phyloP scores from a whole-genome alignment of 441 rosid species.

The Daphne laureola region DNA sequence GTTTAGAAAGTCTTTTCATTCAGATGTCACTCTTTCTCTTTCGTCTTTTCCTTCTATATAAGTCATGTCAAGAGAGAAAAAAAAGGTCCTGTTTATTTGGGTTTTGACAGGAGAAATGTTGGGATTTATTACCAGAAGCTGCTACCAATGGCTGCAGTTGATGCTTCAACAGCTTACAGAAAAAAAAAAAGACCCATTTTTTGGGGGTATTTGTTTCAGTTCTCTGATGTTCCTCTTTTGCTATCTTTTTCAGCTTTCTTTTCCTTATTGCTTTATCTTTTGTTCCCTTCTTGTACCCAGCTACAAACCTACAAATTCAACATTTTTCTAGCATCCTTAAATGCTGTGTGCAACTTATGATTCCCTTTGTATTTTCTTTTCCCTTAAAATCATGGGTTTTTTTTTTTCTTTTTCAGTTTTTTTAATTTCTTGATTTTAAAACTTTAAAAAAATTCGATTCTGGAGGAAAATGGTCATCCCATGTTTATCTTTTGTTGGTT shows the following conservation, averaged over 20 bases:
- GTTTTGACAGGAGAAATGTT: slow-evolving; percentile 6
- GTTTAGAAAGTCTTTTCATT: slow-evolving; percentile 24
- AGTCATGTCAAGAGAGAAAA: slow-evolving; percentile 27
- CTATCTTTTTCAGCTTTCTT: not conserved
- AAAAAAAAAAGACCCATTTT: slow-evolving; percentile 1
- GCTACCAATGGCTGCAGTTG: too few relatives aligned
- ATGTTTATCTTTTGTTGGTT: not conserved
- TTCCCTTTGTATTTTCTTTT: slow-evolving; percentile 8
- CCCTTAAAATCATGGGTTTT: slow-evolving; percentile 6
- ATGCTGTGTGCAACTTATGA: slow-evolving; percentile 19
- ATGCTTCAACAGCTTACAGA: not conserved
- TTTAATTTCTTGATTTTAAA: not conserved
- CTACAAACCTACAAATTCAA: slow-evolving; percentile 7
- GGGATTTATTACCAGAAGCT: not conserved
- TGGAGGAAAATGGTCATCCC: not conserved
- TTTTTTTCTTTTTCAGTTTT: not conserved
- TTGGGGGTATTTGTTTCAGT: slow-evolving; percentile 1
- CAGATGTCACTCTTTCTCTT: slow-evolving; percentile 8
- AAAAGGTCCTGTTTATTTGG: not conserved
- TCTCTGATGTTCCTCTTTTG: not conserved
- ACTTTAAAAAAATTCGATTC: not conserved
- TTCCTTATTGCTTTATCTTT: not conserved
- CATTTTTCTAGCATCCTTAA: slow-evolving; percentile 16
- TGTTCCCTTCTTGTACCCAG: slow-evolving; percentile 8
- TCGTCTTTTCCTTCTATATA: slow-evolving; percentile 2